Evolutionary conservation across 805 yeast genomes (phyloP), one percentile per base, ranked within the genome.

Genomic region (Metschnikowia koreensis): DNA sequence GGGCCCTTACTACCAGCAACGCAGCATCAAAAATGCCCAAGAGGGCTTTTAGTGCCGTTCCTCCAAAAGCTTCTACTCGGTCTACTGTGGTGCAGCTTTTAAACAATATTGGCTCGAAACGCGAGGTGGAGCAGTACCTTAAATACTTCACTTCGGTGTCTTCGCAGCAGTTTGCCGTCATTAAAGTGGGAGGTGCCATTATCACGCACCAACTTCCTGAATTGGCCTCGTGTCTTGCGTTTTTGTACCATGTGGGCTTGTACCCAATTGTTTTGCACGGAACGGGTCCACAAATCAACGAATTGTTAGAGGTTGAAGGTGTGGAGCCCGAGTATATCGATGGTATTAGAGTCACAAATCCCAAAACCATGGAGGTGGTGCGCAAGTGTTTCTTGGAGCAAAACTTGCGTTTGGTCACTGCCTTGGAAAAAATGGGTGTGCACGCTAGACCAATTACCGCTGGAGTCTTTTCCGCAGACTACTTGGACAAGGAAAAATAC

Each of bases 171-270:
- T 94, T 94, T 64, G 99, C 99, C 3, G 97, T 94, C 41, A 94
- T 94, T 71, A 94, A 94, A 69, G 99, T 94, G 41, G 99, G 99
- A 39, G 99, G 99, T 58, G 99, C 99, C 38, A 93, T 94, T 64
- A 94, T 94, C 69, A 93, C 98, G 44, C 96, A 94, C 61, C 94
- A 93, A 63, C 75, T 94, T 57, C 87, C 91, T 9, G 97, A 93
- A 72, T 76, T 94, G 61, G 99, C 99, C 0, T 89, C 97, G 0
- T 92, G 97, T 65, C 77, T 94, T 57, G 97, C 98, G 5, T 94
- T 94, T 71, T 76, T 94, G 59, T 94, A 94, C 76, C 99, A 94
- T 66, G 97, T 94, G 47, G 99, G 99, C 11, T 80, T 94, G 54
- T 94, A 91, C 64, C 99, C 99, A 27, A 91, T 94, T 56, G 96